These are phyloP conservation scores for Scedosporium aurantiacum DNA, from an alignment of 2,329 filamentous ascomycete genomes.

Conservation along the genomic window DNA sequence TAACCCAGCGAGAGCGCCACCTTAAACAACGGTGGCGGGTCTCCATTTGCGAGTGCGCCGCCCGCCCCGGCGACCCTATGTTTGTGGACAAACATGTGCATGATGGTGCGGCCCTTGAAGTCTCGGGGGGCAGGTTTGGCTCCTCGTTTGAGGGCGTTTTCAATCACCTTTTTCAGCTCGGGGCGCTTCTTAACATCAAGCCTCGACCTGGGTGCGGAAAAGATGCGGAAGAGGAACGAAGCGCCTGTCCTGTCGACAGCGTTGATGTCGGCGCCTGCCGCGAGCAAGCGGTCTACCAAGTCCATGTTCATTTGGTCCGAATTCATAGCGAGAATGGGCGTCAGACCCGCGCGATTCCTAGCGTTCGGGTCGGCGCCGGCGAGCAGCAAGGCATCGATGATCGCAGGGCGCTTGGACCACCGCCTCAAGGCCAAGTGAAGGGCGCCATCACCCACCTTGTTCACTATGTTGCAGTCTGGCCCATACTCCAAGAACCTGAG, in stretches of 20 bases:
- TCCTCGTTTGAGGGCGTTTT: conserved; percentile 10
- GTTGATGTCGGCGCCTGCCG: conserved; percentile 15
- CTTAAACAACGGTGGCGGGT: neutral
- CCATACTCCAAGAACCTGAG: conserved; percentile 11
- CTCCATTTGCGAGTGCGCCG: neutral
- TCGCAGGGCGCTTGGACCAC: neutral
- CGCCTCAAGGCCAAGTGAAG: conserved; percentile 11
- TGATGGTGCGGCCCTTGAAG: conserved; percentile 9
- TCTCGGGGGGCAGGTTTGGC: conserved; percentile 10
- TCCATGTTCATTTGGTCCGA: rapidly evolving
- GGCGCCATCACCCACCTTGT: conserved; percentile 13
- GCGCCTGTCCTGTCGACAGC: conserved; percentile 10
- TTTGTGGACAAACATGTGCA: conserved; percentile 10
- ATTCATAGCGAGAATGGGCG: conserved; percentile 9
- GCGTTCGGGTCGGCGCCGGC: conserved; percentile 14
- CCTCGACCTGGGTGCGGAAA: neutral
- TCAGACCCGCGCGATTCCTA: conserved; percentile 10
- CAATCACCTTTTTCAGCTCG: neutral
- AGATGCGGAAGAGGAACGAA: conserved; percentile 10
- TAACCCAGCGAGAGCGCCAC: conserved; percentile 8
- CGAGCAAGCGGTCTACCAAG: conserved; percentile 7
- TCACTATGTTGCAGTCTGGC: conserved; percentile 10
- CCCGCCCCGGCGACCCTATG: neutral
- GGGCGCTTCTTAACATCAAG: neutral
- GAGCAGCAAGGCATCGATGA: conserved; percentile 10